Evolutionary conservation across 305 asterid species (phyloP), one percentile per base, ranked within the genome.

Genomic region (Lippia alba): DNA sequence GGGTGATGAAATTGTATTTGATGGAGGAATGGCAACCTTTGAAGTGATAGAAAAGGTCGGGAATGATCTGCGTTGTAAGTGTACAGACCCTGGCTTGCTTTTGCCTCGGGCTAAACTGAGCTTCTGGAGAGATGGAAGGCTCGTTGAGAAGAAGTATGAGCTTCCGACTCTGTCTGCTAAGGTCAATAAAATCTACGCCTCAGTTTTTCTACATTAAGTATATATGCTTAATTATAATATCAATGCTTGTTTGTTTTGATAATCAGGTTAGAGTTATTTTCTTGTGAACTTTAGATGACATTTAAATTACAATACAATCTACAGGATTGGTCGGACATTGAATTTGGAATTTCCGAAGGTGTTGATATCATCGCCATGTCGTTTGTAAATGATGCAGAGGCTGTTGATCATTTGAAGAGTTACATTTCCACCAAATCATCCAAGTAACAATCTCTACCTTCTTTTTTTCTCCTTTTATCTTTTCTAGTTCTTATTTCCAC

Each of bases 1-100:
- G 64, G 96, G 96, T 30, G 97, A 91, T 77, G 94, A 89, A 60
- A 74, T 91, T 57, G 91, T 91, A 39, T 76, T 89, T 66, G 97
- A 91, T 75, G 97, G 96, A 72, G 97, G 97, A 77, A 91, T 91
- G 96, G 91, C 92, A 9, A 89, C 89, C 6, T 91, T 91, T 64
- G 84, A 89, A 74, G 96, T 91, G 61, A 64, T 82, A 0, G 92
- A 89, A 46, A 91, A 78, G 75, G 76, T 83, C n/a, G 97, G 96
- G 56, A 82, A 82, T 33, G 93, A 85, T 75, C 77, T 89, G 79
- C 81, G 87, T 17, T 86, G 96, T 78, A 83, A 85, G 82, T 91
- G 97, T 82, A 85, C 86, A 0, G 96, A 88, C 73, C 81, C 96
- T 41, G 97, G 97, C 73, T 70, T 89, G 60, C 83, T 91, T 61